Evolutionary conservation across 139 green algal genomes (phyloP).

Genomic region (Tetradesmus lagerheimii): DNA sequence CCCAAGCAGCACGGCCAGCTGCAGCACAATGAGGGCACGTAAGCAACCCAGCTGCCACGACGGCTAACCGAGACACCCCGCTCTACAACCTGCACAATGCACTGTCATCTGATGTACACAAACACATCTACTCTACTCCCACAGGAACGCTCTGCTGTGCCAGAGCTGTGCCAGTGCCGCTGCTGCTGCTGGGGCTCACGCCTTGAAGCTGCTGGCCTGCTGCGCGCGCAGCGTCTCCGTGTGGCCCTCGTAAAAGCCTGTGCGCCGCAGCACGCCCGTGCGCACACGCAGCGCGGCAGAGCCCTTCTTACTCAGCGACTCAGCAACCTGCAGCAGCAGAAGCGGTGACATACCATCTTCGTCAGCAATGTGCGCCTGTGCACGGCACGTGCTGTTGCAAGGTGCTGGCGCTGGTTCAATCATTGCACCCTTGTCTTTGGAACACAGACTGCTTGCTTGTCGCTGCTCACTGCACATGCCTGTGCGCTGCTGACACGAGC

Average conservation of each 20-base stretch:
- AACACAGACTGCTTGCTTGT: too few species aligned
- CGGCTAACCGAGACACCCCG: too few species aligned
- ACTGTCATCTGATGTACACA: background rate
- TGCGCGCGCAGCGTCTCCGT: constrained; percentile 16
- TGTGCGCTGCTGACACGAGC: too few species aligned
- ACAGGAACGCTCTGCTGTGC: too few species aligned
- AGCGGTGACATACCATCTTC: background rate
- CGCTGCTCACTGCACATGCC: too few species aligned
- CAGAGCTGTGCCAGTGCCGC: background rate
- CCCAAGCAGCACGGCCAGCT: background rate
- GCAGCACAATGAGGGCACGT: background rate
- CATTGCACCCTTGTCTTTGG: background rate
- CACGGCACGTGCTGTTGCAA: too few species aligned
- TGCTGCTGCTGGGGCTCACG: background rate
- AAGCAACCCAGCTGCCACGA: background rate
- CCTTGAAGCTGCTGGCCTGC: constrained; percentile 14
- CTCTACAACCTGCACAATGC: background rate
- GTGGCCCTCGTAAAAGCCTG: constrained; percentile 45
- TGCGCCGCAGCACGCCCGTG: constrained; percentile 31
- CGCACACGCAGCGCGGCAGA: constrained; percentile 31
- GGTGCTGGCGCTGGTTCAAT: background rate
- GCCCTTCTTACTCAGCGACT: constrained; percentile 26
- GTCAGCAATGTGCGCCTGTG: background rate
- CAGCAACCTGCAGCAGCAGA: constrained; percentile 14
- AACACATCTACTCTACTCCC: background rate